phyloP scores from a whole-genome alignment of 345 rosid genomes.

The Bretschneidera sinensis region DNA sequence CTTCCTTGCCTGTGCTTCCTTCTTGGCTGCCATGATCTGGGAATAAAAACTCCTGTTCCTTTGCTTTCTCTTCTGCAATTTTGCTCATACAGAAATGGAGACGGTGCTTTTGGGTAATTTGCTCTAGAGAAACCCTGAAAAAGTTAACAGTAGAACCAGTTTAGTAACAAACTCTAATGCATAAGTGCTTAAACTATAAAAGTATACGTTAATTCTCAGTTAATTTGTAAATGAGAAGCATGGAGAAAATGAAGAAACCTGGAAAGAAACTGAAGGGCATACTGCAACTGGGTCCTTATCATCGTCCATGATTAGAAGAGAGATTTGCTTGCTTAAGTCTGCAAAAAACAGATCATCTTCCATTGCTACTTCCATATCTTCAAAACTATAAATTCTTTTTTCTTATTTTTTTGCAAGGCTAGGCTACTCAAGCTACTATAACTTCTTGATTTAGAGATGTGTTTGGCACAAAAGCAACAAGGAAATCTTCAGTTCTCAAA shows the following conservation, averaged over 20 bases:
- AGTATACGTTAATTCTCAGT: background rate
- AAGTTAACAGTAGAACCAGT: conserved; percentile 9
- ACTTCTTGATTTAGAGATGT: too few relatives aligned
- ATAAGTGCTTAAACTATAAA: background rate
- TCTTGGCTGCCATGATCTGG: conserved; percentile 59
- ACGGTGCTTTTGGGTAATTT: conserved; percentile 34
- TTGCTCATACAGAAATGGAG: conserved; percentile 46
- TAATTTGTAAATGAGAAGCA: background rate
- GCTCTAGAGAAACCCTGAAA: conserved; percentile 45
- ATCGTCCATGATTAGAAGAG: conserved; percentile 93
- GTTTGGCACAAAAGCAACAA: background rate
- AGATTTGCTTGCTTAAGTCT: conserved; percentile 85
- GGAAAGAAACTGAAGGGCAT: conserved; percentile 57
- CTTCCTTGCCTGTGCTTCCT: conserved; percentile 65
- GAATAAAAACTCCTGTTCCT: conserved; percentile 93
- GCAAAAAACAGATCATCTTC: conserved; percentile 92
- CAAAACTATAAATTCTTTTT: background rate
- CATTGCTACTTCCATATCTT: conserved; percentile 40
- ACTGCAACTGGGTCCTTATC: conserved; percentile 52
- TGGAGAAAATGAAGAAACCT: conserved; percentile 35
- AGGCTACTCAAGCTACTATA: conserved; percentile 1
- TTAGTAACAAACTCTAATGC: background rate
- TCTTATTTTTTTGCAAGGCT: background rate
- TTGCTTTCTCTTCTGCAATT: conserved; percentile 57
- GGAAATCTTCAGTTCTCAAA: background rate